Base-by-base conservation (phyloP, 306 rosid species). In the Sphenostylis stenocarpa region DNA sequence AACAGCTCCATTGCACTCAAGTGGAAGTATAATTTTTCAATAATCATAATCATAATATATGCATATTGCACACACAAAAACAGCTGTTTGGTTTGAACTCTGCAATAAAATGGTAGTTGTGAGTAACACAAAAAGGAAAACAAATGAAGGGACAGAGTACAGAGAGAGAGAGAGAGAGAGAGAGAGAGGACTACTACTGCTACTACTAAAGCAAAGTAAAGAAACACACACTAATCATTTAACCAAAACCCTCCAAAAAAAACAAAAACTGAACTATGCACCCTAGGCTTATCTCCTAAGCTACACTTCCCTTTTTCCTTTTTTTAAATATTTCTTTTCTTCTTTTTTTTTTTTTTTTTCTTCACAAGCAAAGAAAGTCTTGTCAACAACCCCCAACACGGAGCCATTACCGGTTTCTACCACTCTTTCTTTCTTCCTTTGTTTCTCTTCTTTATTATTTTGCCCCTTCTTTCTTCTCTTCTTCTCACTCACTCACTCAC, bases 321-420 rank as follows among this genome's bases (percentile, higher is more conserved):
- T 67, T 82, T 87, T 81, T 80, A 84, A 77, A 79, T 77, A 57
- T 53, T 82, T 84, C 47, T 75, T 76, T n/a, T 79, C 43, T 72
- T 76, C 77, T n/a, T n/a, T 15, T 69, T 20, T 21, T 70, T 57
- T 65, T 55, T n/a, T n/a, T 15, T 69, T 20, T 21, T 70, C 63
- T 65, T 55, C 67, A 13, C 65, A 70, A 72, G 0, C 68, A 80
- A 87, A 87, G 84, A 84, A 77, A 74, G 86, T 85, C 88, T 85
- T 84, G 87, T 90, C 95, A 88, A 82, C 80, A 78, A 87, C 79
- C 81, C 77, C 64, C 76, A 75, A 72, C 68, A 33, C 85, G 73
- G 62, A 80, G 90, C 77, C 55, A 81, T 78, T 17, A 84, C 84
- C 67, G 62, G 85, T 84, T 78, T 81, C 79, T 72, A 82, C 87